Conservation (phyloP, 441 rosid genomes). For the Adansonia grandidieri region DNA sequence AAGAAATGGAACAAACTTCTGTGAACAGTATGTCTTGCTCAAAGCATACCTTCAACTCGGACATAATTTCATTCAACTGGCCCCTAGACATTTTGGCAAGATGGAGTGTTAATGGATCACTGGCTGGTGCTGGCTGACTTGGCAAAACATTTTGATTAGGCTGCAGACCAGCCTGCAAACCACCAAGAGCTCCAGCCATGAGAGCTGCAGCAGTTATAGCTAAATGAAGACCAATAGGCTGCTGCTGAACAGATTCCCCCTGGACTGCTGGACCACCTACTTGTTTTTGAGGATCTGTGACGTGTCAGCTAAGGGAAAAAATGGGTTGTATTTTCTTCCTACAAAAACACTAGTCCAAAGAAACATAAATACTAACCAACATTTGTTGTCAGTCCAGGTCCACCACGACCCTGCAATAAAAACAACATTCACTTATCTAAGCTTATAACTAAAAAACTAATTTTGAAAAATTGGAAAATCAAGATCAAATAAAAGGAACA, state of each 20-base stretch:
- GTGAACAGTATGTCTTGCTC: constrained; percentile 17
- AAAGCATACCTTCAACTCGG: constrained; percentile 73
- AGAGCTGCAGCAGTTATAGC: constrained; percentile 78
- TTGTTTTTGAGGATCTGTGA: constrained; percentile 67
- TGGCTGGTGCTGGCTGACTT: constrained; percentile 53
- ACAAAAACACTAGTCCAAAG: not conserved
- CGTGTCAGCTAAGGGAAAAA: constrained; percentile 15
- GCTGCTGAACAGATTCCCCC: constrained; percentile 59
- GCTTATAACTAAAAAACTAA: constrained; percentile 18
- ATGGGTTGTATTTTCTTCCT: not conserved
- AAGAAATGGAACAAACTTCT: constrained; percentile 19
- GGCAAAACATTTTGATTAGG: constrained; percentile 56
- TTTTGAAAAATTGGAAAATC: not conserved
- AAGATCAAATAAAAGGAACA: not conserved
- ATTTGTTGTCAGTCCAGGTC: constrained; percentile 68
- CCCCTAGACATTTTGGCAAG: constrained; percentile 87
- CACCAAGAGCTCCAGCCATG: constrained; percentile 84
- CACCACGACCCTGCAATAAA: constrained; percentile 84
- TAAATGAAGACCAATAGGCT: constrained; percentile 83
- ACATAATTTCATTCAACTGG: constrained; percentile 76
- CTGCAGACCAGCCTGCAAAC: constrained; percentile 58
- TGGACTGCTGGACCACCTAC: constrained; percentile 52
- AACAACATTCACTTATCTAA: constrained; percentile 23
- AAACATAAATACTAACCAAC: constrained; percentile 47
- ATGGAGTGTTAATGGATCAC: constrained; percentile 87